Evolutionary conservation across 1,284 basidiomycete genomes (phyloP).

Genomic region (Cryptococcus neoformans): DNA sequence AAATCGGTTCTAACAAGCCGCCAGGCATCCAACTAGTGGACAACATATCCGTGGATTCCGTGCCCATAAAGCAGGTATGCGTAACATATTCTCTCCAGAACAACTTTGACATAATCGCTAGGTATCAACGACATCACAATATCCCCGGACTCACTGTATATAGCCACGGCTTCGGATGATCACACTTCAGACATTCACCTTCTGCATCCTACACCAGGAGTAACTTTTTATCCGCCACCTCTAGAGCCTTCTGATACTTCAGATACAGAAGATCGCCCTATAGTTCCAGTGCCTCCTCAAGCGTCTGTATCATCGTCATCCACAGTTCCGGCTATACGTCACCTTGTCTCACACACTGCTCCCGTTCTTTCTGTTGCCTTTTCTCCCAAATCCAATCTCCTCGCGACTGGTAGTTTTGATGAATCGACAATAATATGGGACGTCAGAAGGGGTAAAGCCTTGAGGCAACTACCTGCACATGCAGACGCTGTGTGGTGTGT

Average conservation of each 20-base stretch:
- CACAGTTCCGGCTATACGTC: constrained; percentile 42
- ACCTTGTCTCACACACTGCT: constrained; percentile 79
- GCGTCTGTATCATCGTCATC: not conserved
- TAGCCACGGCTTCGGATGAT: constrained; percentile 90
- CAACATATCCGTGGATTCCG: constrained; percentile 25
- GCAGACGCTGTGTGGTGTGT: constrained; percentile 94
- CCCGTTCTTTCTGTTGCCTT: constrained; percentile 92
- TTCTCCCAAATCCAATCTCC: constrained; percentile 79
- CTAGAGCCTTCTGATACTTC: not conserved
- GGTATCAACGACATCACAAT: constrained; percentile 88
- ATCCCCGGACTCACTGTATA: constrained; percentile 71
- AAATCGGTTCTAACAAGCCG: not conserved
- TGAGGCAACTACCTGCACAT: constrained; percentile 87
- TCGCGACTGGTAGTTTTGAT: constrained; percentile 91
- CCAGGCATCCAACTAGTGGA: constrained; percentile 32
- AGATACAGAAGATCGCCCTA: no score
- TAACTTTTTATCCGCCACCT: not conserved
- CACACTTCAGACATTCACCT: constrained; percentile 68
- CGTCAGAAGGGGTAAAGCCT: constrained; percentile 71
- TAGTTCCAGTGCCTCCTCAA: not conserved
- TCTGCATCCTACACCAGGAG: constrained; percentile 8
- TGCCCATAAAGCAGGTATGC: constrained; percentile 34
- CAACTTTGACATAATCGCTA: constrained; percentile 6
- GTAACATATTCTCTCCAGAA: not conserved
- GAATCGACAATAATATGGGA: constrained; percentile 97